Base-by-base conservation (phyloP, 345 rosid species). In the Mercurialis annua region DNA sequence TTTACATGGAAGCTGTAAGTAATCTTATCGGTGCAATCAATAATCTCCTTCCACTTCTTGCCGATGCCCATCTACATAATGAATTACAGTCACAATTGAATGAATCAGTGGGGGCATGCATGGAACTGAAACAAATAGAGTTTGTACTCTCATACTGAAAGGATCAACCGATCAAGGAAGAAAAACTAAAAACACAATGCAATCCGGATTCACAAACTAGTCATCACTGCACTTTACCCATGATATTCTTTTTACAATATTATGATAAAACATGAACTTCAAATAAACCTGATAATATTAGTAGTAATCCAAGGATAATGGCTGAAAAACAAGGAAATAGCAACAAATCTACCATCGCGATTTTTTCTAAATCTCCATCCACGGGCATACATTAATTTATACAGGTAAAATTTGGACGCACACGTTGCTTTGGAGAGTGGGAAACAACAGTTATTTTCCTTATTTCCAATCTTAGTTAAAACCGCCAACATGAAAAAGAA, bases 21-120 rank as follows among this genome's bases (percentile, higher is more conserved):
- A 67, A 92, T 85, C 88, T 83, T 88, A 55, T 92, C 96, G 21
- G 81, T 76, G 76, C 76, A 64, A 15, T 86, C 88, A 53, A 92
- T 75, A 73, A 90, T 73, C 76, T 92, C 97, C 85, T 92, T 92
- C 98, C 98, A 92, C 85, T 92, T 92, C 83, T 82, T 85, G 47
- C 97, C 98, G 65, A 92, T 87, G 80, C 92, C 73, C 87, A 78
- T 90, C 98, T 92, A 70, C 71, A 63, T 6, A 53, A 66, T 40
- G 46, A 36, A 42, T 18, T 26, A 10, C 18, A 55, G 7, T 33
- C 16, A 5, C 29, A 52, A 12, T n/a, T n/a, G n/a, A n/a, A n/a
- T n/a, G n/a, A 26, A 31, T 47, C 7, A 24, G 14, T 2, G 46
- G 15, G 23, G 0, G 6, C 17, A 6, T 18, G 52, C 2, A 0